Evolutionary conservation across 306 rosid species (phyloP).

Genomic region (Cucumis cinereus): DNA sequence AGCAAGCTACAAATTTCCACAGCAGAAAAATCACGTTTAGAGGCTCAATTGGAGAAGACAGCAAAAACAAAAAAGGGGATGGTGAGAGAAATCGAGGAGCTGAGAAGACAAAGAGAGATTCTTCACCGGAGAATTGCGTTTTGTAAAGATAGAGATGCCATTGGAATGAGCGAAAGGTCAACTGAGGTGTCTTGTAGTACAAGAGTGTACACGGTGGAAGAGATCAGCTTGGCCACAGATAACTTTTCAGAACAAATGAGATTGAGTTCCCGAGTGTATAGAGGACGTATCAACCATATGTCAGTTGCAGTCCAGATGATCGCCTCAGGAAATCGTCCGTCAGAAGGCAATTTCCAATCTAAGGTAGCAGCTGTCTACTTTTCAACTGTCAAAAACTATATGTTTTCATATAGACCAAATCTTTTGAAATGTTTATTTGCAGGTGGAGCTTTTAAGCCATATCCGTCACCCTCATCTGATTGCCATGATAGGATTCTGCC

Average conservation of each 20-base stretch:
- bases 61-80: slow-evolving; percentile 24
- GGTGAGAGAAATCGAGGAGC: slow-evolving; percentile 37
- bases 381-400: background rate
- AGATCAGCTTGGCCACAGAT: slow-evolving; percentile 52
- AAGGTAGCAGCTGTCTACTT: slow-evolving; percentile 30
- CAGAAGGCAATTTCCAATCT: slow-evolving; percentile 32
- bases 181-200: slow-evolving; percentile 19
- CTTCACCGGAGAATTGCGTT: slow-evolving; percentile 55
- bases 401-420: background rate
- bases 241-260: slow-evolving; percentile 37
- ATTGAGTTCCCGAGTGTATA: slow-evolving; percentile 38
- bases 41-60: slow-evolving; percentile 31
- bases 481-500: slow-evolving; percentile 54
- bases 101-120: slow-evolving; percentile 51
- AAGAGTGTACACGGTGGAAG: slow-evolving; percentile 48
- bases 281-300: slow-evolving; percentile 46
- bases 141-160: slow-evolving; percentile 60
- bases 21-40: slow-evolving; percentile 18
- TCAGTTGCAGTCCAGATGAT: slow-evolving; percentile 47
- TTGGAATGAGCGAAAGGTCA: slow-evolving; percentile 36
- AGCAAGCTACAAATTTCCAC: slow-evolving; percentile 30
- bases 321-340: slow-evolving; percentile 5
- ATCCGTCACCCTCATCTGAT: slow-evolving; percentile 63
- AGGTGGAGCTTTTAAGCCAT: slow-evolving; percentile 52
- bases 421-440: background rate